Evolutionary conservation across 1,284 basidiomycete genomes (phyloP), one percentile per base, ranked within the genome.

Genomic region (Leucoagaricus sp.): DNA sequence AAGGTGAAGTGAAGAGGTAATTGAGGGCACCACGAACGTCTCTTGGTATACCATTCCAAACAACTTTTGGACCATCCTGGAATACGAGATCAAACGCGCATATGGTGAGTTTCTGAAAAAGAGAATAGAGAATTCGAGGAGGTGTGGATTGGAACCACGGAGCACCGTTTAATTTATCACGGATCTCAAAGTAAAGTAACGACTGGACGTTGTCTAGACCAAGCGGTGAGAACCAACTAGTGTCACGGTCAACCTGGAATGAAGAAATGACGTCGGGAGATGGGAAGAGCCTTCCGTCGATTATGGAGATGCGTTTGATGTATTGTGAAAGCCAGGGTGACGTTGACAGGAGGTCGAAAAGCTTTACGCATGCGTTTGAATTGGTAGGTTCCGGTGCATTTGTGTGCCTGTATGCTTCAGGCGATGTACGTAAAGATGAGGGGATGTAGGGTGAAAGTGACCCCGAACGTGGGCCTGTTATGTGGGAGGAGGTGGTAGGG

Each of bases 251-350:
- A n/a, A n/a, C n/a, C 21, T 36, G 42, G 10, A n/a, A 47, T 8
- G 15, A 15, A 12, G 47, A 12, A 33, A 7, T 23, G 26, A 33
- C 12, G 17, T 33, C 21, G 19, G 25, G 5, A 4, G n/a, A 48
- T 29, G 55, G 55, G 33, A 56, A 56, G 41, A 56, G 55, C 4
- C 40, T 45, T 5, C 55, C 55, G n/a, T 56, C 55, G 21, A 56
- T 31, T 31, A 56, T 40, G 33, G 55, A 45, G 25, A 56, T 13
- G 6, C 48, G 47, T 17, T 29, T 49, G 13, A 56, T 46, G 19
- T 56, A 25, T 12, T 12, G 41, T 10, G 55, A 47, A 25, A 56
- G 47, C 13, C 19, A 7, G 3, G 55, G 55, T 7, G 55, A 46
- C 25, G 5, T 28, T n/a, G 40, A 29, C 1, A 56, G 40, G 55